These are phyloP conservation scores for Apiospora phragmitis DNA, from an alignment of 2,329 filamentous ascomycete species.

Conservation along the genomic window DNA sequence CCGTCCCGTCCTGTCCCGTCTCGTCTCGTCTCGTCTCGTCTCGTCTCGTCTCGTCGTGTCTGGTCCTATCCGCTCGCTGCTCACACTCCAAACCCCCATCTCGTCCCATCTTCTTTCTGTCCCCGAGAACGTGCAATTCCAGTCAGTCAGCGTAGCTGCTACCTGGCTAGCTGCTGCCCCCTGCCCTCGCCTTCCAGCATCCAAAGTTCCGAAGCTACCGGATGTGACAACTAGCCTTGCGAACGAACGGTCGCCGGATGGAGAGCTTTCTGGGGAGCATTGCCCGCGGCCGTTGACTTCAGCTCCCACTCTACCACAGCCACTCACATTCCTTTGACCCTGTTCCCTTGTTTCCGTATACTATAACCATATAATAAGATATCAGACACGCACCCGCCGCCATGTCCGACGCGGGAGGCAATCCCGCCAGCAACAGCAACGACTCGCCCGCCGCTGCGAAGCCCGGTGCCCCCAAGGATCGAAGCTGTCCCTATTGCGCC, in stretches of 20 bases:
- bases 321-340: background rate
- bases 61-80: background rate
- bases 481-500: constrained; percentile 82
- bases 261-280: constrained; percentile 9
- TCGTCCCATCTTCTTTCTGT: background rate
- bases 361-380: background rate
- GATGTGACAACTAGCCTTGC: background rate
- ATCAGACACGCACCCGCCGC: background rate
- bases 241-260: constrained; percentile 8
- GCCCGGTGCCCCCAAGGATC: constrained; percentile 71
- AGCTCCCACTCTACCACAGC: background rate
- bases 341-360: background rate
- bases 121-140: background rate
- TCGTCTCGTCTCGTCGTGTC: background rate
- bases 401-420: constrained; percentile 12
- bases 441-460: constrained; percentile 40
- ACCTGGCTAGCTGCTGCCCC: no score
- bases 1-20: background rate
- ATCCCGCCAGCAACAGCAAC: constrained; percentile 18
- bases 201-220: background rate
- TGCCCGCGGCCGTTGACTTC: constrained; percentile 1
- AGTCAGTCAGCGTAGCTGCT: no score
- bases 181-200: background rate
- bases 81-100: background rate
- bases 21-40: background rate